phyloP scores from a whole-genome alignment of 1,139 yeast genomes.

The Yamadazyma siamensis region DNA sequence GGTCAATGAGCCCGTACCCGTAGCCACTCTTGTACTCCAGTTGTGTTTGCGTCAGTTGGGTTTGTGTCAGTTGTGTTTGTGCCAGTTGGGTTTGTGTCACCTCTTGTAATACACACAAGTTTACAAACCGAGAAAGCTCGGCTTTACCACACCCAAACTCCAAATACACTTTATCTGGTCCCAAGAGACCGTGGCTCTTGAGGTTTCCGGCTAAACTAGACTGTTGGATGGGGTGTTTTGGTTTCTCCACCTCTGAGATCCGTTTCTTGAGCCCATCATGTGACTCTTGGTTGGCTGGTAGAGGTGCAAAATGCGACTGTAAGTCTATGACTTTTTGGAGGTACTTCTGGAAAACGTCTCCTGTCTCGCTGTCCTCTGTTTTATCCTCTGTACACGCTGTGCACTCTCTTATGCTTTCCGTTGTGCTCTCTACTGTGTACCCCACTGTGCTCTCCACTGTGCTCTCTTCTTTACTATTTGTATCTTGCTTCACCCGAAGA shows the following conservation, averaged over 20 bases:
- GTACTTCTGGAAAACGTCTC: slow-evolving; percentile 23
- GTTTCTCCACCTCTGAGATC: slow-evolving; percentile 39
- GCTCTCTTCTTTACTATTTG: background rate
- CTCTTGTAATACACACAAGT: slow-evolving; percentile 36
- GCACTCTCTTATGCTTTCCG: background rate
- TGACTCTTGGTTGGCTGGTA: slow-evolving; percentile 10
- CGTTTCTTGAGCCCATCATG: slow-evolving; percentile 36
- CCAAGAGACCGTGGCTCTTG: slow-evolving; percentile 39
- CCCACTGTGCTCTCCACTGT: background rate
- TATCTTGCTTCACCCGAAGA: too few species aligned
- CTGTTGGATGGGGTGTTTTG: slow-evolving; percentile 81
- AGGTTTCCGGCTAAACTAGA: slow-evolving; percentile 75
- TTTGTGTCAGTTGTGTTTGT: too few species aligned
- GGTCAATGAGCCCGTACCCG: slow-evolving; percentile 65
- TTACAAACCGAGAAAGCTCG: slow-evolving; percentile 72
- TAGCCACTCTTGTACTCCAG: slow-evolving; percentile 12
- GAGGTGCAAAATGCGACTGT: slow-evolving; percentile 10
- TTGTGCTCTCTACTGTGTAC: too few species aligned
- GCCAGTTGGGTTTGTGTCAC: too few species aligned
- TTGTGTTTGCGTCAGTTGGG: background rate
- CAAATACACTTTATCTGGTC: slow-evolving; percentile 39
- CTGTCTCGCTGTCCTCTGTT: slow-evolving; percentile 20
- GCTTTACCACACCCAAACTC: slow-evolving; percentile 94
- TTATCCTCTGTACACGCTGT: slow-evolving; percentile 2
- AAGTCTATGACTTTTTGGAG: background rate